phyloP scores from a whole-genome alignment of 306 rosid species.

The Casuarina equisetifolia region DNA sequence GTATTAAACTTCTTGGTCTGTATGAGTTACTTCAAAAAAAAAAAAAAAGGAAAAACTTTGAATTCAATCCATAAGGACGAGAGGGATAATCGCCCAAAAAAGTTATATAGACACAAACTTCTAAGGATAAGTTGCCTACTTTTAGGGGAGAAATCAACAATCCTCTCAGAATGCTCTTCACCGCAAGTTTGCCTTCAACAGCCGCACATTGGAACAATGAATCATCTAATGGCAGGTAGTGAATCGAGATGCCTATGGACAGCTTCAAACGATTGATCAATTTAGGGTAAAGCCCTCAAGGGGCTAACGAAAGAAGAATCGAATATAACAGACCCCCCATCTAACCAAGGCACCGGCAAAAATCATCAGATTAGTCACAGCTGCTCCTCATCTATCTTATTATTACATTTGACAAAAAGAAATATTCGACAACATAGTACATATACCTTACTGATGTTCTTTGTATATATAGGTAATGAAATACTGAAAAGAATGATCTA shows the following conservation, averaged over 20 bases:
- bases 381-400: constrained; percentile 29
- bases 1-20: no score
- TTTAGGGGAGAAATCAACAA: no score
- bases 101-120: no score
- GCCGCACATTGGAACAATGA: constrained; percentile 27
- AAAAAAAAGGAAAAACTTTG: no score
- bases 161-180: not conserved
- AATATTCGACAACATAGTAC: constrained; percentile 53
- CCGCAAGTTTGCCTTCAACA: constrained; percentile 29
- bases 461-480: constrained; percentile 50
- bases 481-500: constrained; percentile 56
- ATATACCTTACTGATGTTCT: constrained; percentile 53
- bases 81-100: no score
- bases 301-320: constrained; percentile 23
- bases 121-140: no score
- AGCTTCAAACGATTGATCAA: constrained; percentile 23
- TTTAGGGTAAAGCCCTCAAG: constrained; percentile 26
- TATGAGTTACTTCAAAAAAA: no score
- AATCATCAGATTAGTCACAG: constrained; percentile 20
- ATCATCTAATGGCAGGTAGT: constrained; percentile 33
- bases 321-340: constrained; percentile 25
- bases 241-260: constrained; percentile 26
- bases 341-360: constrained; percentile 16
- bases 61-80: not conserved
- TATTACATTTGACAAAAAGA: constrained; percentile 59